Evolutionary conservation across 345 rosid species (phyloP), one percentile per base, ranked within the genome.

Genomic region (rapeseed (Brassica napus)): DNA sequence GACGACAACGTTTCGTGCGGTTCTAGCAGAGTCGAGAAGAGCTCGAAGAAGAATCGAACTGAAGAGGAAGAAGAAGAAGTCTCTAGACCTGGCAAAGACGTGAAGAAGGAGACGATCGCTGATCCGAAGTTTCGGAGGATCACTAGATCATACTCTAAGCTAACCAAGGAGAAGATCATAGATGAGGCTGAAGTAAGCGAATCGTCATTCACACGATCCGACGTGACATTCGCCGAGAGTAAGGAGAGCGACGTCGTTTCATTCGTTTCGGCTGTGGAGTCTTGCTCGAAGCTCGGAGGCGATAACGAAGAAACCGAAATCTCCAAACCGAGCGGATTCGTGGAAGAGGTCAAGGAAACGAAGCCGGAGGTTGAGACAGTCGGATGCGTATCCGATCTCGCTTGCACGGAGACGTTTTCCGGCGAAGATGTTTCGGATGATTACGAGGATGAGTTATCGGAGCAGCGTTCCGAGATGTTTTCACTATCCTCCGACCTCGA

Each of bases 341-440:
- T 84, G 54, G 77, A 42, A n/a, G n/a, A n/a, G n/a, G n/a, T n/a
- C n/a, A n/a, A n/a, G n/a, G n/a, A n/a, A n/a, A n/a, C n/a, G 49
- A 77, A 81, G 76, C 77, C 16, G 62, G 85, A 86, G 79, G 73
- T 77, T 57, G 78, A 79, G 71, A 76, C 67, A 79, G 49, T 74
- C 44, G 83, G 74, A 75, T 39, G 72, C 61, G 90, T 84, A 73
- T 72, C 89, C 21, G 88, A 87, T 80, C 97, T 94, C 39, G 84
- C 84, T 70, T 94, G 98, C 69, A 69, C 84, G 21, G 97, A 94
- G 91, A 72, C 88, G 44, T 76, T 94, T 44, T 65, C 88, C 1
- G 77, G 68, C 70, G 87, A 84, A 44, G 93, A 87, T 80, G 82
- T 60, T 65, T 86, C 91, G 5, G 88, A 86, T n/a, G 79, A 71